A percentile compares a stretch with the other conserved stretches of the same genome.
Evolutionary conservation across 768 basidiomycete species (phyloP).

Genomic region (Lyophyllum atratum): DNA sequence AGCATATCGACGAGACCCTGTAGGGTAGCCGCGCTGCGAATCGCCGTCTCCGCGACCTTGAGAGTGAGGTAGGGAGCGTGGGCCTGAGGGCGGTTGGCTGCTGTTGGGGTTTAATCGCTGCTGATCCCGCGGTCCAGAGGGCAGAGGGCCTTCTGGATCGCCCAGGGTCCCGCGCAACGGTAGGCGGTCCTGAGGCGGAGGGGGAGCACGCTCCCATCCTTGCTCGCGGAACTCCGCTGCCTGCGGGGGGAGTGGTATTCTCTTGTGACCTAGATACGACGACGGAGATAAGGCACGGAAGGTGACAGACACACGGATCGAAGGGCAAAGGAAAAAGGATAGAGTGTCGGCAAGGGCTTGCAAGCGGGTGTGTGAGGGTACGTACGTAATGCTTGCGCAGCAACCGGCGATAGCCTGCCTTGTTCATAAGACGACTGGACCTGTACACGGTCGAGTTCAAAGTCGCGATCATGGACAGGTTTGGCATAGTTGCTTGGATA

Average conservation of each 20-base stretch:
- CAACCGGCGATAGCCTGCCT: conserved; percentile 10
- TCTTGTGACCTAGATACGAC: conserved; percentile 34
- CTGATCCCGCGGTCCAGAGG: conserved; percentile 7
- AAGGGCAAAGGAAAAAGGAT: conserved; percentile 15
- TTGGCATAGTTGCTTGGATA: conserved; percentile 8
- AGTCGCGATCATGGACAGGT: conserved; percentile 13
- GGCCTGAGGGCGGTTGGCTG: conserved; percentile 8
- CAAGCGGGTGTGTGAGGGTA: conserved; percentile 24
- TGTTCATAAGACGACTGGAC: neutral
- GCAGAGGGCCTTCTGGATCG: neutral
- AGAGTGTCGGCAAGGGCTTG: conserved; percentile 19
- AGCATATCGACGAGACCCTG: neutral
- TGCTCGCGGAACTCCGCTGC: conserved; percentile 35
- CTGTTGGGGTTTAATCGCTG: neutral
- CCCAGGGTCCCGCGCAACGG: neutral
- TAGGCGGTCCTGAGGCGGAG: conserved; percentile 5
- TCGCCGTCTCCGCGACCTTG: conserved; percentile 4
- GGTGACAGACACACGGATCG: conserved; percentile 6
- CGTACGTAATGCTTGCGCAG: conserved; percentile 32
- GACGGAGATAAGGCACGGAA: neutral
- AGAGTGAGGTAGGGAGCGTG: conserved; percentile 13
- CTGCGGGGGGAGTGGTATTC: conserved; percentile 49
- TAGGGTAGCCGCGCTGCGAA: neutral
- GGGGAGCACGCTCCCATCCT: conserved; percentile 1
- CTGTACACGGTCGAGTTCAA: conserved; percentile 15